Percentiles rank a stretch among this genome's conserved stretches.
Conservation (phyloP, 2,329 filamentous ascomycete genomes). For the Pseudogymnoascus sp. region DNA sequence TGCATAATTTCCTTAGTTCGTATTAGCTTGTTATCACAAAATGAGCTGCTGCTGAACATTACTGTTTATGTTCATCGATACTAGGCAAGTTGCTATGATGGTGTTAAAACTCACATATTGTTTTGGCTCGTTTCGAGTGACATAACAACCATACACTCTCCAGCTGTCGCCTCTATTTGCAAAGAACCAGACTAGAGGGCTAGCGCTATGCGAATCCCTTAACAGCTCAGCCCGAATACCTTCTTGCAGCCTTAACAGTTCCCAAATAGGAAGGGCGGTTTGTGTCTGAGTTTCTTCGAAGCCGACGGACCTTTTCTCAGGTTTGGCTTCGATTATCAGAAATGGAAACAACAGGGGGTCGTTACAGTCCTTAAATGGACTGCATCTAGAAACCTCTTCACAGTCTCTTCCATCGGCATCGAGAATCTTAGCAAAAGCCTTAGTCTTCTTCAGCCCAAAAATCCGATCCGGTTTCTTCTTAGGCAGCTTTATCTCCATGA, state of each 20-base stretch:
- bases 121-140: background rate
- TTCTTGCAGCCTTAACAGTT: constrained; percentile 21
- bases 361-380: constrained; percentile 12
- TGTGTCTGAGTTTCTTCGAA: constrained; percentile 20
- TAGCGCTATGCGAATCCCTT: background rate
- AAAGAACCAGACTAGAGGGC: background rate
- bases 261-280: constrained; percentile 21
- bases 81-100: background rate
- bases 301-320: constrained; percentile 13
- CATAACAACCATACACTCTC: background rate
- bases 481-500: background rate
- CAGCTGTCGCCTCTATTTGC: background rate
- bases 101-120: background rate
- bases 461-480: constrained; percentile 14
- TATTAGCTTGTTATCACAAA: background rate
- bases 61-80: too few species aligned
- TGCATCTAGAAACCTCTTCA: background rate
- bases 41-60: background rate
- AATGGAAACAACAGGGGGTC: constrained; percentile 21
- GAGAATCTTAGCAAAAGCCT: constrained; percentile 11
- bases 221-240: constrained; percentile 9
- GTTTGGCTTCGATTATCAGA: constrained; percentile 23
- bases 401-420: background rate
- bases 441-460: constrained; percentile 14
- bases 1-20: constrained; percentile 15